Percentiles rank a stretch among this genome's conserved stretches.
phyloP scores from a whole-genome alignment of 2,329 filamentous ascomycete genomes.

The Aureobasidium sp. region DNA sequence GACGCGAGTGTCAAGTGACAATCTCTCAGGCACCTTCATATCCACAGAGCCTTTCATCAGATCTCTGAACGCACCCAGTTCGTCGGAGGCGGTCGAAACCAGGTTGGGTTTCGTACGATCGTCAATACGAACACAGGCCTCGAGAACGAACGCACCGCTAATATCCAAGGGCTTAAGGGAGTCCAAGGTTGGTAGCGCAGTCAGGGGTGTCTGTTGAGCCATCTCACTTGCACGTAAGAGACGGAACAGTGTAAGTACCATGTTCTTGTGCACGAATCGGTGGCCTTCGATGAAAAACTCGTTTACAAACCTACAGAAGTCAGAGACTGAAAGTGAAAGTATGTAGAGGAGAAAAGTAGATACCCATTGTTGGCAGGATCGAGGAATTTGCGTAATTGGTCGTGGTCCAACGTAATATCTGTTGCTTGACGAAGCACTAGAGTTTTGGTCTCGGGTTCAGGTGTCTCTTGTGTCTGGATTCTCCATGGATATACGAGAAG shows the following conservation, averaged over 20 bases:
- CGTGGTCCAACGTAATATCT: background rate
- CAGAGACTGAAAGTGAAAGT: constrained; percentile 16
- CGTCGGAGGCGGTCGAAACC: constrained; percentile 45
- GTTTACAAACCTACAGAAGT: constrained; percentile 42
- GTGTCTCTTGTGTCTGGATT: constrained; percentile 13
- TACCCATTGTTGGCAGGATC: constrained; percentile 10
- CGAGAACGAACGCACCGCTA: constrained; percentile 50
- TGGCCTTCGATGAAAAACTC: constrained; percentile 51
- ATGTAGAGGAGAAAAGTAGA: background rate
- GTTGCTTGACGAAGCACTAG: constrained; percentile 14
- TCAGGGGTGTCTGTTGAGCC: constrained; percentile 26
- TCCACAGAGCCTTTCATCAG: constrained; percentile 50
- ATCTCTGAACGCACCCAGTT: constrained; percentile 47
- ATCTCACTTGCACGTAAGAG: constrained; percentile 36
- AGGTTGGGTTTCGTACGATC: constrained; percentile 47
- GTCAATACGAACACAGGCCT: constrained; percentile 49
- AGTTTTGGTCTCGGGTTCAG: constrained; percentile 17
- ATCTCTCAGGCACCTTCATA: constrained; percentile 48
- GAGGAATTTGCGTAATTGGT: background rate
- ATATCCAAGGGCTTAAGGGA: constrained; percentile 45
- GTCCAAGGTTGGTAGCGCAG: constrained; percentile 35
- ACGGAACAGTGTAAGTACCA: constrained; percentile 49
- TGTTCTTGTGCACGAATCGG: constrained; percentile 50
- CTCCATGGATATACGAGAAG: constrained; percentile 8
- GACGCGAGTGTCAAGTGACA: constrained; percentile 52